phyloP scores from a whole-genome alignment of 345 rosid species.

The Cardiospermum halicacabum region DNA sequence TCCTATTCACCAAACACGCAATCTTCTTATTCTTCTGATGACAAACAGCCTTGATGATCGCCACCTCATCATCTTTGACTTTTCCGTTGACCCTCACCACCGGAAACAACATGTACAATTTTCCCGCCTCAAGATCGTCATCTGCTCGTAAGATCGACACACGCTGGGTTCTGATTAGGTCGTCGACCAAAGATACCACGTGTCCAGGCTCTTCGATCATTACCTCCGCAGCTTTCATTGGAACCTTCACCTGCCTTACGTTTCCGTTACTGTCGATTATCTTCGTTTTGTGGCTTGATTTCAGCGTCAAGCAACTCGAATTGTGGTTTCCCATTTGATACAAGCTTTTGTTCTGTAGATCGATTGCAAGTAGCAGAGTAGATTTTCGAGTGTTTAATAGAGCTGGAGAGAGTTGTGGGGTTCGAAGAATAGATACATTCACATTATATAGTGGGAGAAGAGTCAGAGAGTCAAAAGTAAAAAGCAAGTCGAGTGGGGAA shows the following conservation, averaged over 20 bases:
- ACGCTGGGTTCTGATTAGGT: constrained; percentile 21
- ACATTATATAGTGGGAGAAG: background rate
- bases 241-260: constrained; percentile 20
- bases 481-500: background rate
- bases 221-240: constrained; percentile 39
- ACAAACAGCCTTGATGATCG: constrained; percentile 10
- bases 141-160: constrained; percentile 34
- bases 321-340: constrained; percentile 32
- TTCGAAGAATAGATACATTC: background rate
- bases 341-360: background rate
- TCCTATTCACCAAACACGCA: background rate
- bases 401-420: background rate
- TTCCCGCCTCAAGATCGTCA: constrained; percentile 33
- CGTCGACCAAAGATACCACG: constrained; percentile 22
- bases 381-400: background rate
- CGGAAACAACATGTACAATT: constrained; percentile 29
- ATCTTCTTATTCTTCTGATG: constrained; percentile 15
- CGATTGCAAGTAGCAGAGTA: background rate
- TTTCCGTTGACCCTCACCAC: constrained; percentile 21
- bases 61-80: constrained; percentile 25
- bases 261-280: constrained; percentile 30
- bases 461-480: constrained; percentile 14
- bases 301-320: constrained; percentile 17
- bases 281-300: constrained; percentile 15
- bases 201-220: constrained; percentile 51